Evolutionary conservation across 768 basidiomycete genomes (phyloP).

Genomic region (Floccularia luteovirens): DNA sequence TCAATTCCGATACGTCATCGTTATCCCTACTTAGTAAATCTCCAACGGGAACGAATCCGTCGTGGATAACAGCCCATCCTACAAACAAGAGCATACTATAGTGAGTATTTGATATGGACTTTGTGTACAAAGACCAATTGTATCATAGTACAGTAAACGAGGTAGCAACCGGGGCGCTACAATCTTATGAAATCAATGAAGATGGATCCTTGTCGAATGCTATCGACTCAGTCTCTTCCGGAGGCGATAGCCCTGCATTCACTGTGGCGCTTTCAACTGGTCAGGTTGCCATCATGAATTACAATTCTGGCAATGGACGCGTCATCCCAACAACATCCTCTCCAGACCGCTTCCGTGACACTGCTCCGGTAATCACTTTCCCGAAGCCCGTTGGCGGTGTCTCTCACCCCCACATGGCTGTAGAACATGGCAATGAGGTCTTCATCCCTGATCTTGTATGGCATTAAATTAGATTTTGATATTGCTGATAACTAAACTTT

Average conservation of each 20-base stretch:
- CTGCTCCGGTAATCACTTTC: slow-evolving; percentile 44
- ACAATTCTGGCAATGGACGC: slow-evolving; percentile 44
- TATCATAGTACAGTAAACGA: slow-evolving; percentile 54
- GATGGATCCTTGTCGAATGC: slow-evolving; percentile 37
- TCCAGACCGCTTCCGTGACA: slow-evolving; percentile 17
- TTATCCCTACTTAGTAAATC: slow-evolving; percentile 41
- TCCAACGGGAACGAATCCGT: slow-evolving; percentile 42
- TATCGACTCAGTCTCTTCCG: slow-evolving; percentile 38
- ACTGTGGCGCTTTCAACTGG: slow-evolving; percentile 43
- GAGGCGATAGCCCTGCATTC: slow-evolving; percentile 46
- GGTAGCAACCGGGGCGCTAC: slow-evolving; percentile 36
- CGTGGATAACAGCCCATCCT: slow-evolving; percentile 55
- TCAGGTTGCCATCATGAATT: slow-evolving; percentile 55
- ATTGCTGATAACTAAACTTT: slow-evolving; percentile 1
- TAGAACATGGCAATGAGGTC: slow-evolving; percentile 47
- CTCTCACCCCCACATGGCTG: slow-evolving; percentile 63
- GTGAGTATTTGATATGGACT: slow-evolving; percentile 28
- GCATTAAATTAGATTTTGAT: slow-evolving; percentile 5
- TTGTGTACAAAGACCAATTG: not conserved
- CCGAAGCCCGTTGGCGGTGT: slow-evolving; percentile 31
- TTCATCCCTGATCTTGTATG: slow-evolving; percentile 61
- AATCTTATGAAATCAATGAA: slow-evolving; percentile 44
- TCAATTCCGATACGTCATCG: slow-evolving; percentile 40
- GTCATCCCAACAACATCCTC: slow-evolving; percentile 41
- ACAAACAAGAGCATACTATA: slow-evolving; percentile 54